These are phyloP conservation scores for Blastocystis sp. DNA, from an alignment of 352 stramenopile genomes.

Conservation along the genomic window DNA sequence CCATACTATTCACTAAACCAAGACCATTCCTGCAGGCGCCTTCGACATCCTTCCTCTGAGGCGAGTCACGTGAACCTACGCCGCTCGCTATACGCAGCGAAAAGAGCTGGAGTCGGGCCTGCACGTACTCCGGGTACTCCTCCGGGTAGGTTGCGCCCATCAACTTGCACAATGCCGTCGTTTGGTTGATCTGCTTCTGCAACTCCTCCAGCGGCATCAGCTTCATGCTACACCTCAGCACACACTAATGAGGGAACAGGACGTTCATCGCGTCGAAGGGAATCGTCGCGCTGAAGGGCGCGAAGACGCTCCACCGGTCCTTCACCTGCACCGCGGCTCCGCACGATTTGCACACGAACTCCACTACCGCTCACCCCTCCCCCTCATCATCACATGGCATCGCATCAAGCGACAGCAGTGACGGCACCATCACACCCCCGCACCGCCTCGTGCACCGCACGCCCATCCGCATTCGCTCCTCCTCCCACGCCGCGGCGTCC, in stretches of 20 bases:
- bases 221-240: background rate
- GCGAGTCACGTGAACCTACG: background rate
- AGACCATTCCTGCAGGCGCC: background rate
- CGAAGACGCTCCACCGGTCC: background rate
- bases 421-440: background rate
- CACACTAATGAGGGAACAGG: background rate
- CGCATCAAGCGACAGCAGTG: background rate
- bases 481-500: background rate
- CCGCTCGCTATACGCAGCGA: background rate
- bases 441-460: background rate
- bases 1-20: background rate
- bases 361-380: too few species aligned
- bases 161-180: background rate
- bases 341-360: background rate
- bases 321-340: background rate
- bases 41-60: background rate
- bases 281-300: background rate
- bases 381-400: too few species aligned
- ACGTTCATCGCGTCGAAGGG: background rate
- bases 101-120: background rate
- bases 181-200: background rate
- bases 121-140: background rate
- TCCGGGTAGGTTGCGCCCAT: background rate
- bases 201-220: background rate
- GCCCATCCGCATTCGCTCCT: background rate